phyloP scores from a whole-genome alignment of 2,329 filamentous ascomycete species.

The Fusarium bactridioides region DNA sequence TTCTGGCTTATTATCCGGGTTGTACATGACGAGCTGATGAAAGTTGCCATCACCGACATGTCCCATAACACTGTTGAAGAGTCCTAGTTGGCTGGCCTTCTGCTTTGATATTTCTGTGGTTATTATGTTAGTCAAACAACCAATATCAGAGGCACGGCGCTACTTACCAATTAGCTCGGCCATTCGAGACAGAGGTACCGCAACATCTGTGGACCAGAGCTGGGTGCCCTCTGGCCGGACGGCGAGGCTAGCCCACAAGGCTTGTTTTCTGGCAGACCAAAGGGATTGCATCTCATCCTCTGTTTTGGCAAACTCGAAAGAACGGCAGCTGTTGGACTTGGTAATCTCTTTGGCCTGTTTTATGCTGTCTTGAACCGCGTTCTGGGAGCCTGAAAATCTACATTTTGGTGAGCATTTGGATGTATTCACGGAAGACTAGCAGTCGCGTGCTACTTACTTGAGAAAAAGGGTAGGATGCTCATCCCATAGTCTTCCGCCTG shows the following conservation, averaged over 20 bases:
- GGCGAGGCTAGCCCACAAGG: background rate
- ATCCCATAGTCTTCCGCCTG: constrained; percentile 66
- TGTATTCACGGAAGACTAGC: too few relatives aligned
- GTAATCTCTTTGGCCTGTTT: constrained; percentile 65
- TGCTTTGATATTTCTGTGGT: background rate
- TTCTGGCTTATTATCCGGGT: constrained; percentile 63
- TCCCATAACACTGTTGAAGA: constrained; percentile 73
- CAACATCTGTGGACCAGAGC: background rate
- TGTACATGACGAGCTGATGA: constrained; percentile 60
- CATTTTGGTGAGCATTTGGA: background rate
- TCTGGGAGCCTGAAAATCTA: constrained; percentile 69
- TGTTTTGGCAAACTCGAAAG: background rate
- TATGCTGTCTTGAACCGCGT: constrained; percentile 66
- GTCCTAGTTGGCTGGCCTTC: constrained; percentile 58
- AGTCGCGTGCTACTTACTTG: constrained; percentile 53
- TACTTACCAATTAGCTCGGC: background rate
- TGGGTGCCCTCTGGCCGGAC: background rate
- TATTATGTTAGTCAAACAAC: background rate
- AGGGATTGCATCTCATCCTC: background rate
- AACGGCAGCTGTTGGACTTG: background rate
- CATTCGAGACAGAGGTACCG: background rate
- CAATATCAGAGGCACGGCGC: too few relatives aligned
- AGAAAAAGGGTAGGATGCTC: constrained; percentile 77
- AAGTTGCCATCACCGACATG: constrained; percentile 81
- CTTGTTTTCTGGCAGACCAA: background rate